These are phyloP conservation scores for Chloranthus sessilifolius DNA, from an alignment of 164 flowering plant species.

Conservation along the genomic window DNA sequence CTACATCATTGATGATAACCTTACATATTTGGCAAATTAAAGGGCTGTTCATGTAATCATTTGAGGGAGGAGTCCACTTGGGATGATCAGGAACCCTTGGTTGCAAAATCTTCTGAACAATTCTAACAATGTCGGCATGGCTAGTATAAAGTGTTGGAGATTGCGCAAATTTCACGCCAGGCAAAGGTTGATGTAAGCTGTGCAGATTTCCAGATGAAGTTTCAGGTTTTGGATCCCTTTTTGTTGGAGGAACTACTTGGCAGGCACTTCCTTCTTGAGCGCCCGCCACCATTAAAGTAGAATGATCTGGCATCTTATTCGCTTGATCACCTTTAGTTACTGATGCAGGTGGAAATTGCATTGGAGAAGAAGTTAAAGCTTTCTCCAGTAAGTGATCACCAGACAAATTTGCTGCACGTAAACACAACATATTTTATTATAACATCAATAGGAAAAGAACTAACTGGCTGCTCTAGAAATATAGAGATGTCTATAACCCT, in stretches of 20 bases:
- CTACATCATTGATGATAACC: conserved; percentile 48
- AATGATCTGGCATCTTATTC: conserved; percentile 33
- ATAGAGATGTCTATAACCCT: too few species aligned
- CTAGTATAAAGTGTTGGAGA: conserved; percentile 29
- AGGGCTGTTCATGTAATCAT: conserved; percentile 84
- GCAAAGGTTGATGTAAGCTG: conserved; percentile 39
- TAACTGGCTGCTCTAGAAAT: background rate
- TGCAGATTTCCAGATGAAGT: conserved; percentile 30
- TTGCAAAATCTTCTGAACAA: conserved; percentile 67
- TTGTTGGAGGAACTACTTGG: conserved; percentile 30
- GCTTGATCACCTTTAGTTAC: conserved; percentile 34
- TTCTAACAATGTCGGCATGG: conserved; percentile 65
- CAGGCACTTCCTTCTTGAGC: conserved; percentile 22
- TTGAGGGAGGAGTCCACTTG: conserved; percentile 80
- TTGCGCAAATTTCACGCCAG: conserved; percentile 31
- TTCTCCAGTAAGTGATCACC: conserved; percentile 30
- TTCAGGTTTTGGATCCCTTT: conserved; percentile 42
- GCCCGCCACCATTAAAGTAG: conserved; percentile 33
- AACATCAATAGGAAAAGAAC: background rate
- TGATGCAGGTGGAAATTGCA: conserved; percentile 36
- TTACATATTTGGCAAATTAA: conserved; percentile 76
- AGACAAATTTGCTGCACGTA: conserved; percentile 46
- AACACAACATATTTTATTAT: background rate
- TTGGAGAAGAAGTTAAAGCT: conserved; percentile 40
- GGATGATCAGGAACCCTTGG: conserved; percentile 51